Base-by-base conservation (phyloP, 768 basidiomycete genomes). In the Cystoderma amianthinum region DNA sequence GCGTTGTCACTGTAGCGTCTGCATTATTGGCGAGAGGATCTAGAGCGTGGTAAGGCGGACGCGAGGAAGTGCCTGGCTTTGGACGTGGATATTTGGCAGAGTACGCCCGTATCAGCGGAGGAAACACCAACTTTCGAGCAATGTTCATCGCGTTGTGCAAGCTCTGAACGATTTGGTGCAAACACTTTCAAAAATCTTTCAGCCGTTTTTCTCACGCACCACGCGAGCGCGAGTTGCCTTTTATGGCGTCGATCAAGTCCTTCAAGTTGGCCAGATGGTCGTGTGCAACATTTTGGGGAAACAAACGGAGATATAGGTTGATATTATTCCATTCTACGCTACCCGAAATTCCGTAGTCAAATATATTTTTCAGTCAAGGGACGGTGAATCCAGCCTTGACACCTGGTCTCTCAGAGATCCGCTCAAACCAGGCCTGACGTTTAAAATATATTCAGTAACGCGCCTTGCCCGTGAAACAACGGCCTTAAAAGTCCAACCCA, bases 11-110 rank as follows among this genome's bases (percentile, higher is more conserved):
- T 36, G 60, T 60, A 25, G 75, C 77, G 28, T 72, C 65, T 28
- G 76, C 66, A 44, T 69, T 74, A 57, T 72, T 69, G 41, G 59
- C 44, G 39, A 84, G 61, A 1, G 82, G 82, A 48, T 84, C 82
- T 13, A 72, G 67, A 19, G 73, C 64, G 37, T 72, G 76, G 32
- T 73, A 71, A 5, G 82, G 74, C 2, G 82, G 77, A 5, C 71
- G 54, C 47, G 76, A 74, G 20, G 74, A 54, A 0, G 72, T 69
- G 10, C 74, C 72, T 19, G 73, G 73, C 37, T 69, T 67, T 44
- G 73, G 72, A 33, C 73, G 64, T 17, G 64, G 70, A 46, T 63
- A 64, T 49, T 67, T 65, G 4, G 77, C 67, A 9, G 72, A 71
- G 47, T 74, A 74, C 0, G 60, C 52, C 38, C 72, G 65, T 38